Conservation (phyloP, 106 monocot genomes). For the Acorus calamus region DNA sequence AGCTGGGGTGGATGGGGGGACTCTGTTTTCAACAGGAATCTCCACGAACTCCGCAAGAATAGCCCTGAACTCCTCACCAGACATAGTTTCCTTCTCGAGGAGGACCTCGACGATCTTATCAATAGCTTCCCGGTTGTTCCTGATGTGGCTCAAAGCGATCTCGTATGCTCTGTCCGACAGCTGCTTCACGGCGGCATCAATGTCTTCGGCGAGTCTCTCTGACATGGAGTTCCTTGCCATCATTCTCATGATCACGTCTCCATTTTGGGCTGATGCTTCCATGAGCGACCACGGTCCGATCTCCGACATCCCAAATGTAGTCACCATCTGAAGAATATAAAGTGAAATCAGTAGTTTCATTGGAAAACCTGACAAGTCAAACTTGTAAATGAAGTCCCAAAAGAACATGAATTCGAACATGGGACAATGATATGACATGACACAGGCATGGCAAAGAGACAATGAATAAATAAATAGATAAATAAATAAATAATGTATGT, state of each 20-base stretch:
- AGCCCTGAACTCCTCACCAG: constrained; percentile 83
- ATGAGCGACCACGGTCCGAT: constrained; percentile 95
- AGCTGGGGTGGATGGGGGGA: constrained; percentile 33
- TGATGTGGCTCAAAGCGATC: constrained; percentile 71
- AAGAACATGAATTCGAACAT: too few relatives aligned
- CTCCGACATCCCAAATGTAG: constrained; percentile 90
- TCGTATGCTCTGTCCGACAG: constrained; percentile 84
- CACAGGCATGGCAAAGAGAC: too few relatives aligned
- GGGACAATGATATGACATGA: too few relatives aligned
- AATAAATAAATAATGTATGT: too few relatives aligned
- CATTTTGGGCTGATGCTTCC: constrained; percentile 62
- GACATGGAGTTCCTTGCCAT: constrained; percentile 99
- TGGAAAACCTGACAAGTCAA: too few relatives aligned
- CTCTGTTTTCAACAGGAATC: constrained; percentile 75
- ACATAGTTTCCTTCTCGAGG: constrained; percentile 85
- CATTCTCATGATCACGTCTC: constrained; percentile 94
- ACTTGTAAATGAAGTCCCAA: too few relatives aligned
- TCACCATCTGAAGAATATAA: constrained; percentile 59
- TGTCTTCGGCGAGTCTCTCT: constrained; percentile 91
- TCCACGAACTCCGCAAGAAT: constrained; percentile 88
- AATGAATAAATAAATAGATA: too few relatives aligned
- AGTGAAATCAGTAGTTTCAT: background rate
- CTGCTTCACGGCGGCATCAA: constrained; percentile 69
- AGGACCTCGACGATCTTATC: constrained; percentile 93
- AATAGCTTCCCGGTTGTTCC: constrained; percentile 89